Evolutionary conservation across 2,329 filamentous ascomycete species (phyloP), one percentile per base, ranked within the genome.

Genomic region (Trichoderma aggressivum): DNA sequence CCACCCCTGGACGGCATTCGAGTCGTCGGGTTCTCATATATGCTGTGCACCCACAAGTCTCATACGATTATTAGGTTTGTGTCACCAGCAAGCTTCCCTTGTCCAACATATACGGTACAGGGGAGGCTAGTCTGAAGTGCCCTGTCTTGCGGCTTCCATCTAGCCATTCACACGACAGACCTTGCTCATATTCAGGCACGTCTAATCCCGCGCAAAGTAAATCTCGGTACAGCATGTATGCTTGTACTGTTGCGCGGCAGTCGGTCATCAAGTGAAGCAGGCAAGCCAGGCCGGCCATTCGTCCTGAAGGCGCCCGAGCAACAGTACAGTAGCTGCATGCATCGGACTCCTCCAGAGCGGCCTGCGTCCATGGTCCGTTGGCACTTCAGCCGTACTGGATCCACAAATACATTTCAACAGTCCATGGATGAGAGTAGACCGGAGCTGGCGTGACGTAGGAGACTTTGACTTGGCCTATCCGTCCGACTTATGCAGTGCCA

Each of bases 1-100:
- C 30, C 34, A 56, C 43, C n/a, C 24, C 50, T 56, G 50, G 50
- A 7, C 50, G 24, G 47, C 47, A 28, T 56, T 36, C 32, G 32
- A 26, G 50, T 66, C 32, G 50, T 66, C 32, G 53, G 24, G 32
- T 16, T 28, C 24, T 62, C 39, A 55, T 65, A 47, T 60, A 60
- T 68, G 65, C 18, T 34, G 65, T 68, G 14, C 28, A 4, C 6
- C 65, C 36, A 68, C 26, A 50, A n/a, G n/a, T 26, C 36, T 47
- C 64, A 32, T 67, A 47, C 65, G 55, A 68, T n/a, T 60, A 34
- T 59, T 43, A 26, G 47, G 65, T 67, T 32, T 67, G 64, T 68
- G 55, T 10, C 10, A 60, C 65, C 55, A 60, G 32, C 36, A n/a
- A 5, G 34, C 63, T 36, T 32, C 32, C 28, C 10, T 28, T 18